phyloP scores from a whole-genome alignment of 2,329 filamentous ascomycete species.

The Hypoxylon sp. region DNA sequence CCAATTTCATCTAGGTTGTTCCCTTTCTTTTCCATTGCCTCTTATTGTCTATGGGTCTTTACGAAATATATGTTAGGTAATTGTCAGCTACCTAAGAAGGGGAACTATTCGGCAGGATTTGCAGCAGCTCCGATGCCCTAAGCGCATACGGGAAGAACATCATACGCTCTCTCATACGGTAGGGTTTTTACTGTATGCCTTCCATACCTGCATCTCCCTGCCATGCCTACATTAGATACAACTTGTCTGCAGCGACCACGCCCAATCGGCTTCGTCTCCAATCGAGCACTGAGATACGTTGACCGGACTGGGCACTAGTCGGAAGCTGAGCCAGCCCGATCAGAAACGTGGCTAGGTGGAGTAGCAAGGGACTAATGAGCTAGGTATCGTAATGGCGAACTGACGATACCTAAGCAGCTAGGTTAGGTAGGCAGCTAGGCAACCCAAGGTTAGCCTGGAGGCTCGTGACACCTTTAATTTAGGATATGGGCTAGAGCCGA shows the following conservation, averaged over 20 bases:
- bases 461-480: slow-evolving; percentile 40
- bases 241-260: slow-evolving; percentile 33
- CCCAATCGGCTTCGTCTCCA: slow-evolving; percentile 28
- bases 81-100: neutral
- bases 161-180: neutral
- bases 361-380: too few species aligned
- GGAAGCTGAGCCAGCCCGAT: too few species aligned
- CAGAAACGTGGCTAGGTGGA: too few species aligned
- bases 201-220: slow-evolving; percentile 8
- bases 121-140: neutral
- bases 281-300: slow-evolving; percentile 7
- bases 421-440: slow-evolving; percentile 22
- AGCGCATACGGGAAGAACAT: slow-evolving; percentile 16
- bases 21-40: slow-evolving; percentile 3
- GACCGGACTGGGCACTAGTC: slow-evolving; percentile 17
- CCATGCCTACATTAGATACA: slow-evolving; percentile 24
- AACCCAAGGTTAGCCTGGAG: slow-evolving; percentile 14
- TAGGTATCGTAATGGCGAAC: slow-evolving; percentile 39
- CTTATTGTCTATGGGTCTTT: neutral
- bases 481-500: slow-evolving; percentile 22
- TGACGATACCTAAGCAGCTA: slow-evolving; percentile 24
- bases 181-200: neutral
- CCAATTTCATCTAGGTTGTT: slow-evolving; percentile 1
- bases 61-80: neutral
- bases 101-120: slow-evolving; percentile 5